Evolutionary conservation across 208 protist genomes (phyloP).

Genomic region (Leishmania gerbilli): DNA sequence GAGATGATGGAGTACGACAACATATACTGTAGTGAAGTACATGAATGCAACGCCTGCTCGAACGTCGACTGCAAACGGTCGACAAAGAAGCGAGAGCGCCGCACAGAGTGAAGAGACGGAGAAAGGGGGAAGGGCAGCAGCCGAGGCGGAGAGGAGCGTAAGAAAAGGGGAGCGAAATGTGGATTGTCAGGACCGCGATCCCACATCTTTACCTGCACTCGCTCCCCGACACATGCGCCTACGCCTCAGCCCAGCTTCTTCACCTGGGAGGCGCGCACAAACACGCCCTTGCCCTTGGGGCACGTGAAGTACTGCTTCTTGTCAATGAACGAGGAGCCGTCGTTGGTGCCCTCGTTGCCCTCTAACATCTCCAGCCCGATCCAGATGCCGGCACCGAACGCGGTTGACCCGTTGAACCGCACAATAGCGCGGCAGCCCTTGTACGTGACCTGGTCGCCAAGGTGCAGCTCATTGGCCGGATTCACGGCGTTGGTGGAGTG

Average conservation of each 20-base stretch:
- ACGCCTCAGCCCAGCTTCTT: slow-evolving; percentile 49
- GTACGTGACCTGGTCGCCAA: slow-evolving; percentile 83
- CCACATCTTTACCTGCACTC: neutral
- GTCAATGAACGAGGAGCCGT: slow-evolving; percentile 91
- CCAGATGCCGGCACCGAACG: slow-evolving; percentile 87
- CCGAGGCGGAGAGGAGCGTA: neutral
- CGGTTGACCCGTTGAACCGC: slow-evolving; percentile 83
- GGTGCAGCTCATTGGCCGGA: slow-evolving; percentile 70
- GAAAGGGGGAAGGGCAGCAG: neutral
- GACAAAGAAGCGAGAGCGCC: neutral
- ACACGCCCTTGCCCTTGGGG: slow-evolving; percentile 89
- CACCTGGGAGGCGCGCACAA: slow-evolving; percentile 89
- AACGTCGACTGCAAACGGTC: slow-evolving; percentile 1
- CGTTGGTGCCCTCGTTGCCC: slow-evolving; percentile 89
- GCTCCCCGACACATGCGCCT: neutral
- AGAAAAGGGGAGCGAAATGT: neutral
- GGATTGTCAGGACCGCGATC: neutral
- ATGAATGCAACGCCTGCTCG: neutral
- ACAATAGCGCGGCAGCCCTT: slow-evolving; percentile 84
- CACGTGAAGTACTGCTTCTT: slow-evolving; percentile 92
- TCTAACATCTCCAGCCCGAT: slow-evolving; percentile 92
- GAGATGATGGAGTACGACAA: neutral
- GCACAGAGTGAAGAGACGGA: neutral
- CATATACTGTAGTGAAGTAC: neutral
- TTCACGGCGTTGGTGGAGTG: slow-evolving; percentile 39